Base-by-base conservation (phyloP, 768 basidiomycete genomes). In the Russula foetens region DNA sequence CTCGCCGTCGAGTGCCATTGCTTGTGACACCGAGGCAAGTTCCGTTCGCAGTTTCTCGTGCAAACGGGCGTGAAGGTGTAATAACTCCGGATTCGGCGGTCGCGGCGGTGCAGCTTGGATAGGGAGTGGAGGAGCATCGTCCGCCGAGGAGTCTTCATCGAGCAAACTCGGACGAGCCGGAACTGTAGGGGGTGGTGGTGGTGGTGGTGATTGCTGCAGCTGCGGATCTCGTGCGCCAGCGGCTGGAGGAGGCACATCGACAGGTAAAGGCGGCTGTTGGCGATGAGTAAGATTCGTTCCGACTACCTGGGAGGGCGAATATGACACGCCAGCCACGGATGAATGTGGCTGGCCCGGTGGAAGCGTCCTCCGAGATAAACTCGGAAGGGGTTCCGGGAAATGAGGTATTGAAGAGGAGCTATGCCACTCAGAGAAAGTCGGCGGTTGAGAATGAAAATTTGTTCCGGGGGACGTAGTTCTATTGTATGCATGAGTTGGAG, bases 41-140 rank as follows among this genome's bases (percentile, higher is more conserved):
- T 92, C 85, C 55, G 84, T 79, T 47, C 79, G 74, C 46, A 99
- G 70, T 70, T 88, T 91, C 43, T 82, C 79, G 70, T 92, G 86
- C 44, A 97, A 82, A 67, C 82, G 81, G 14, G 81, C 76, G 63
- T 96, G 92, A 23, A 98, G 78, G 21, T 80, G 82, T 60, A 97
- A 78, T 15, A 97, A 79, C 69, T 96, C 92, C 53, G 92, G 93
- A 74, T 96, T 93, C 5, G 88, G 90, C 21, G 92, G 92, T 28
- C 90, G 86, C 44, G 86, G 88, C 60, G 92, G 92, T 51, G 82
- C 79, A 39, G 64, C 66, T 38, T 68, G 58, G 9, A 63, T 67
- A 35, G 68, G 69, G 3, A 69, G 71, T 67, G 66, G 69, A 63
- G 53, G 66, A 62, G 60, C 54, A 66, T 63, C 65, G 74, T 69